A percentile compares a stretch with the other conserved stretches of the same genome.
These are phyloP conservation scores for Cudoniella acicularis DNA, from an alignment of 495 filamentous ascomycete species.

Conservation along the genomic window DNA sequence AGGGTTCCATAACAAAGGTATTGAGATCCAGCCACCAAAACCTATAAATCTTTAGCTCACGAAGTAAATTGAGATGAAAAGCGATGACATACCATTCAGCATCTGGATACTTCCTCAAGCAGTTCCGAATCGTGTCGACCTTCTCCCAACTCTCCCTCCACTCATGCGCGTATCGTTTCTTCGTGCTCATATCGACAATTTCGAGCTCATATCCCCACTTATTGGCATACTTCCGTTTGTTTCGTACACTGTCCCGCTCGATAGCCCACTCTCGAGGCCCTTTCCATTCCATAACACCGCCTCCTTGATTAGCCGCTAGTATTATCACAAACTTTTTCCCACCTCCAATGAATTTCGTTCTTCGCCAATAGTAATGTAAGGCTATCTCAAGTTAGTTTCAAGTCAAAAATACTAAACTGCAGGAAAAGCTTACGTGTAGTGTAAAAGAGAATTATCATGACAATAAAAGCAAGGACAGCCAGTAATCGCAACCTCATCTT, in stretches of 20 bases:
- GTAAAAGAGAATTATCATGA: constrained; percentile 63
- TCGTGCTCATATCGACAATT: constrained; percentile 95
- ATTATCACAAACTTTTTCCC: constrained; percentile 93
- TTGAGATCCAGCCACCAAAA: constrained; percentile 99
- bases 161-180: constrained; percentile 97
- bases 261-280: constrained; percentile 97
- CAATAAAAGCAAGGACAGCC: constrained; percentile 54
- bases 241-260: constrained; percentile 90
- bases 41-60: constrained; percentile 49
- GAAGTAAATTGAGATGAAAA: neutral
- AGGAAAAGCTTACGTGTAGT: constrained; percentile 55
- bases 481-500: constrained; percentile 55
- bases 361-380: constrained; percentile 44
- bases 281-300: constrained; percentile 99
- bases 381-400: constrained; percentile 27
- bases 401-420: neutral
- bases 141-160: constrained; percentile 99
- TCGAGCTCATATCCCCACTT: constrained; percentile 96
- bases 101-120: constrained; percentile 88
- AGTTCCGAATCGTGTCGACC: constrained; percentile 88
- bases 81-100: constrained; percentile 80
- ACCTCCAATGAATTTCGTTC: constrained; percentile 59
- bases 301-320: constrained; percentile 87
- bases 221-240: constrained; percentile 84
- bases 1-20: constrained; percentile 97